Base-by-base conservation (phyloP, 805 yeast species). In the Kuraishia capsulata region DNA sequence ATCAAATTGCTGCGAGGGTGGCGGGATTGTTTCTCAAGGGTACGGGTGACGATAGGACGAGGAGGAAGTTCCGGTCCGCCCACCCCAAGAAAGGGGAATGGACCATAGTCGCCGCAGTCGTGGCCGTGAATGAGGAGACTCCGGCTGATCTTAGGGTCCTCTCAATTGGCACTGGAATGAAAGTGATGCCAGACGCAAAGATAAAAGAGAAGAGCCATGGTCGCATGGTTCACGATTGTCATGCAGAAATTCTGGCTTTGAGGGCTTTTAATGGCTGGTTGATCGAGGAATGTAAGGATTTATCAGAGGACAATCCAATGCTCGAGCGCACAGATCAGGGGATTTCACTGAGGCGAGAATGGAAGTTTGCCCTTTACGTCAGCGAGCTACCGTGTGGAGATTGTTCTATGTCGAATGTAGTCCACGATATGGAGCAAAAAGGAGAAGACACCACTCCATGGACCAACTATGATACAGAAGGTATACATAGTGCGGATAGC, bases 331-430 rank as follows among this genome's bases (percentile, higher is more conserved):
- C 14, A 20, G 26, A 11, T 36, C 56, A 18, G 57, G 16, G 21
- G 40, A 16, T 5, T 33, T 42, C 29, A 20, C 37, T 75, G 36
- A 69, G 58, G 32, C 37, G 45, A 0, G 61, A 57, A 3, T 54
- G 72, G 33, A 51, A 64, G 36, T 56, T 87, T 39, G 80, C 78
- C 0, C 52, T 87, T 44, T 80, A 75, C 43, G 62, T 83, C 4
- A 76, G 89, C 9, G 92, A 83, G 44, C 65, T 80, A 0, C 97
- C 97, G 0, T 89, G 97, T 62, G 97, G 97, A 1, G 97, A 89
- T 54, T 78, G 85, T 1, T 81, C 94, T 4, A 72, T 87, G 76
- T 69, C 67, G 23, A 46, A 57, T n/a, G 30, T 59, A 1, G 17
- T 28, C 8, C 8, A 6, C 8, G 13, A 9, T 13, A 13, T 28